phyloP scores from a whole-genome alignment of 176 grass and related monocot genomes.

The Zizania latifolia region DNA sequence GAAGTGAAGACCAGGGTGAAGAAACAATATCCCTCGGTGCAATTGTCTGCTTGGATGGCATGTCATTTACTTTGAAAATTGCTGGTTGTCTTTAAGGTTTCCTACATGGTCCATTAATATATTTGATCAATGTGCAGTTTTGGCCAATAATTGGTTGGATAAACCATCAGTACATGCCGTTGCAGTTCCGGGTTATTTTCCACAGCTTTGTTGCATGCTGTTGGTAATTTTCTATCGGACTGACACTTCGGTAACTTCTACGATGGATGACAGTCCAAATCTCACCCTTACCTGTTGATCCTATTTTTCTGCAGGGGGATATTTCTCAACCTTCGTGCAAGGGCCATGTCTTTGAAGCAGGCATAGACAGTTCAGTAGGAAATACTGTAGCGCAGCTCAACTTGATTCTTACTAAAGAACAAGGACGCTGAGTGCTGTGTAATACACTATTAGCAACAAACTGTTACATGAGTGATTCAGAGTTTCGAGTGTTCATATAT shows the following conservation, averaged over 20 bases:
- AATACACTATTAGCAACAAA: not conserved
- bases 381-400: not conserved
- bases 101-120: not conserved
- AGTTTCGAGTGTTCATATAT: not conserved
- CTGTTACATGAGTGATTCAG: not conserved
- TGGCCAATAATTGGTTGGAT: slow-evolving; percentile 89
- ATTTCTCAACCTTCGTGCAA: slow-evolving; percentile 89
- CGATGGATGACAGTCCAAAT: not conserved
- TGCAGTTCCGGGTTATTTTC: slow-evolving; percentile 88
- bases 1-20: slow-evolving; percentile 64
- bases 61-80: not conserved
- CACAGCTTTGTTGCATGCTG: slow-evolving; percentile 77
- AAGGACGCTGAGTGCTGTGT: not conserved
- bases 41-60: slow-evolving; percentile 93
- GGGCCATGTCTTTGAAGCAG: slow-evolving; percentile 60
- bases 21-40: slow-evolving; percentile 85
- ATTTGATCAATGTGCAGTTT: slow-evolving; percentile 45
- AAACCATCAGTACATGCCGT: slow-evolving; percentile 81
- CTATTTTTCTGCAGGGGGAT: slow-evolving; percentile 52
- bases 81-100: not conserved
- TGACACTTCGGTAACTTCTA: not conserved
- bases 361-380: slow-evolving; percentile 23
- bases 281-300: not conserved
- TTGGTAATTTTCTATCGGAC: slow-evolving; percentile 45
- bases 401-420: not conserved